phyloP scores from a whole-genome alignment of 2,329 filamentous ascomycete species.

The Fusarium odoratissimum region DNA sequence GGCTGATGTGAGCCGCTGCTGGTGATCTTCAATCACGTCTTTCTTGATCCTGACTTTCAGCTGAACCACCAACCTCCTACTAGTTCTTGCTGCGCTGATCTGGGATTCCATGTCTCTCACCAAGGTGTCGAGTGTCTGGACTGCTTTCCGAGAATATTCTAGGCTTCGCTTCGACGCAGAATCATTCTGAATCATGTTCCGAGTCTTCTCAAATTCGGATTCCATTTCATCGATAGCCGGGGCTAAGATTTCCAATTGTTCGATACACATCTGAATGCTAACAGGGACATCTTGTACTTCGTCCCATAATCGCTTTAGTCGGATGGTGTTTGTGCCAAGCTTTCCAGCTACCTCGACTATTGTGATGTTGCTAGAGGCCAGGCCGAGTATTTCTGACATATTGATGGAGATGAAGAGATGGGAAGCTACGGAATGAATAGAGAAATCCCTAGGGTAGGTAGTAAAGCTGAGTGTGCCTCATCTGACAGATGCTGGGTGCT shows the following conservation, averaged over 20 bases:
- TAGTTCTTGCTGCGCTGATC: not conserved
- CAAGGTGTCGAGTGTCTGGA: not conserved
- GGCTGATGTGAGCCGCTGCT: not conserved
- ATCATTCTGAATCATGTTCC: not conserved
- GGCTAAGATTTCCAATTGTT: not conserved
- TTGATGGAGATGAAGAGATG: rapidly evolving
- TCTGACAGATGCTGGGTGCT: not conserved
- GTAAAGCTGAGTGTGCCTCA: not conserved
- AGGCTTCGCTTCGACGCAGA: slow-evolving; percentile 7
- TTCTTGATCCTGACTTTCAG: slow-evolving; percentile 20
- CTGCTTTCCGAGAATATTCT: slow-evolving; percentile 7
- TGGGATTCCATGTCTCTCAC: slow-evolving; percentile 10
- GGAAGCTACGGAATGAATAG: rapidly evolving
- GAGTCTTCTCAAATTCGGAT: not conserved
- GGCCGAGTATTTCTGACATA: slow-evolving; percentile 31
- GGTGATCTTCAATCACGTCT: slow-evolving; percentile 10
- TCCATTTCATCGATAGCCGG: slow-evolving; percentile 12
- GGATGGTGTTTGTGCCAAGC: slow-evolving; percentile 7
- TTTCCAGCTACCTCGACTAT: slow-evolving; percentile 27
- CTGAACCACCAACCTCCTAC: not conserved
- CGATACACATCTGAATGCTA: not conserved
- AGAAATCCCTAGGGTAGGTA: rapidly evolving
- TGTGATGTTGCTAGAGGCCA: slow-evolving; percentile 30
- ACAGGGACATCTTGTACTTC: slow-evolving; percentile 24
- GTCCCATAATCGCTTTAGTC: slow-evolving; percentile 31